Evolutionary conservation across 352 stramenopile species (phyloP).

Genomic region (Globisporangium radiosum): DNA sequence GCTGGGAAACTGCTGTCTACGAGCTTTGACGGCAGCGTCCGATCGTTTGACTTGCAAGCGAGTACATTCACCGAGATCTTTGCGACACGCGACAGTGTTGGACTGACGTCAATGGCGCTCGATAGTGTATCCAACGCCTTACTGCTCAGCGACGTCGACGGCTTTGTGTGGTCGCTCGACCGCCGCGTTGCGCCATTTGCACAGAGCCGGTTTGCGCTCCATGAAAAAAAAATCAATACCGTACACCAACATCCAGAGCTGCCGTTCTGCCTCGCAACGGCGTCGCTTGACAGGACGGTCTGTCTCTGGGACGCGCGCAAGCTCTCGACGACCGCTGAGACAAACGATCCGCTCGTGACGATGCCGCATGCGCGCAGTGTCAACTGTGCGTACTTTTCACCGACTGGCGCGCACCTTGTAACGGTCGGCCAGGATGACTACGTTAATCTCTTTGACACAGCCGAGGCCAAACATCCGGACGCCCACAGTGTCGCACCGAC

Average conservation of each 20-base stretch:
- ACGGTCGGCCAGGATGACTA: slow-evolving; percentile 82
- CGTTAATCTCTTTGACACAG: slow-evolving; percentile 65
- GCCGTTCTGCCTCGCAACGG: slow-evolving; percentile 62
- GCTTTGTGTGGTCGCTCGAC: slow-evolving; percentile 48
- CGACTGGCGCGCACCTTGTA: slow-evolving; percentile 57
- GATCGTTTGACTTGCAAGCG: slow-evolving; percentile 60
- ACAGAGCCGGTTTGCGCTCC: slow-evolving; percentile 26
- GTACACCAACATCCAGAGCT: slow-evolving; percentile 62
- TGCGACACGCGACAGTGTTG: slow-evolving; percentile 27
- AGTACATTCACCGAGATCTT: slow-evolving; percentile 53
- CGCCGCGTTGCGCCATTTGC: slow-evolving; percentile 12
- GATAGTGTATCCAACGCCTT: slow-evolving; percentile 13
- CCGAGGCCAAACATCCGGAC: slow-evolving; percentile 22
- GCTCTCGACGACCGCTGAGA: slow-evolving; percentile 22
- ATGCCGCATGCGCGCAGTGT: slow-evolving; percentile 71
- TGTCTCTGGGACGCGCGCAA: slow-evolving; percentile 76
- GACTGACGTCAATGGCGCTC: slow-evolving; percentile 54
- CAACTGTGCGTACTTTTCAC: slow-evolving; percentile 86
- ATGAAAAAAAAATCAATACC: slow-evolving; percentile 86
- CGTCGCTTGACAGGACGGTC: slow-evolving; percentile 75
- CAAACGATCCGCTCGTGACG: slow-evolving; percentile 38
- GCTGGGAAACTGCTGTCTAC: slow-evolving; percentile 51
- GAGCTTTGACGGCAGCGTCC: slow-evolving; percentile 66
- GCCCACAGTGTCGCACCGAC: slow-evolving; percentile 20
- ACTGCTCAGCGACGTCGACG: slow-evolving; percentile 62